phyloP scores from a whole-genome alignment of 352 stramenopile species.

The Phytopythium boreale region DNA sequence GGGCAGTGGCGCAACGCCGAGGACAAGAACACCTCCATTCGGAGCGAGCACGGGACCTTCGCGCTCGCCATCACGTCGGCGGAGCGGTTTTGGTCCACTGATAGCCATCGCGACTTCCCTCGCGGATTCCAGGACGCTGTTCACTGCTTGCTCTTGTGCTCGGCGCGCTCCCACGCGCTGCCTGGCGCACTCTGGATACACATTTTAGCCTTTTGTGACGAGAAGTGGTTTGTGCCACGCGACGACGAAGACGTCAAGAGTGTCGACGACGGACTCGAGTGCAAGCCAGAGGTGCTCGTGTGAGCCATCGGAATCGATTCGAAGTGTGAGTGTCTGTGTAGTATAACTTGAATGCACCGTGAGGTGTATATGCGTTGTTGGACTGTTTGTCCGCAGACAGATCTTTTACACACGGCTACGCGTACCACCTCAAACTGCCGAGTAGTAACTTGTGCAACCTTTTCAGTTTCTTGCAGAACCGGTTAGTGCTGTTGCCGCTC shows the following conservation, averaged over 20 bases:
- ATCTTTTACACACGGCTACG: not conserved
- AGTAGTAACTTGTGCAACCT: too few relatives aligned
- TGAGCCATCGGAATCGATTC: not conserved
- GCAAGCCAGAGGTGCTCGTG: not conserved
- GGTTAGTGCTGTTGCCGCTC: not conserved
- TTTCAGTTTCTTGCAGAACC: not conserved
- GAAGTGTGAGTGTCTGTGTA: too few relatives aligned
- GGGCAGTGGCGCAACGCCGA: slow-evolving; percentile 54
- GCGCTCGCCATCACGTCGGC: slow-evolving; percentile 42
- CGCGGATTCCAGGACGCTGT: slow-evolving; percentile 32
- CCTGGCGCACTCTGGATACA: slow-evolving; percentile 45
- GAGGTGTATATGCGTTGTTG: too few relatives aligned
- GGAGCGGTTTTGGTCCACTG: slow-evolving; percentile 39
- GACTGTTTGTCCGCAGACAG: too few relatives aligned
- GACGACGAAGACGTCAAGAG: not conserved
- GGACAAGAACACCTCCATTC: slow-evolving; percentile 15
- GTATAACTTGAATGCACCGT: too few relatives aligned
- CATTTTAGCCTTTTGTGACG: slow-evolving; percentile 53
- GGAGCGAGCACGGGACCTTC: slow-evolving; percentile 57
- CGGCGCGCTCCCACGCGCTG: slow-evolving; percentile 32
- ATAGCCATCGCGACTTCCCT: slow-evolving; percentile 46
- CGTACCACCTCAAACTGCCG: not conserved
- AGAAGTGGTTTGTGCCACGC: slow-evolving; percentile 40
- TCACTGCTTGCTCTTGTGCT: slow-evolving; percentile 44
- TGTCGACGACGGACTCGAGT: not conserved